Evolutionary conservation across 305 asterid species (phyloP).

Genomic region (Withania somnifera): DNA sequence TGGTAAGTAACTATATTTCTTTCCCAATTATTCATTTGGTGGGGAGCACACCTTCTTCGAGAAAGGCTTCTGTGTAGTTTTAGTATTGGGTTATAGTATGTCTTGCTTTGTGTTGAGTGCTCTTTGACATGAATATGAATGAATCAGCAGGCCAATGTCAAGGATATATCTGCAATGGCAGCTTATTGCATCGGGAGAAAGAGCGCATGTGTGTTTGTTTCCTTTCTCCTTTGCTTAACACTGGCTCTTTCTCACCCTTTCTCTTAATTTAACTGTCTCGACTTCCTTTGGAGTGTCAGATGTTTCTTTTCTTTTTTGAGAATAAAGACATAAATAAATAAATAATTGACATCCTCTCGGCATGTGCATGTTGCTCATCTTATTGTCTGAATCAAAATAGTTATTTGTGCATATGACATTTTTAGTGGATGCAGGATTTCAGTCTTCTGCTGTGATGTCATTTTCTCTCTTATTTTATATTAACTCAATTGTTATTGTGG

Average conservation of each 20-base stretch:
- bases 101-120: conserved; percentile 36
- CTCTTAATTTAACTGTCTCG: conserved; percentile 33
- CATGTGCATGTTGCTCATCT: neutral
- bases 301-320: conserved; percentile 1
- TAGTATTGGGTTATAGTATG: conserved; percentile 39
- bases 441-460: neutral
- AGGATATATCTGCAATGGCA: conserved; percentile 97
- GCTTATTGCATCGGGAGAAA: conserved; percentile 93
- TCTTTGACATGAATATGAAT: conserved; percentile 82
- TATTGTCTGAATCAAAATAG: neutral
- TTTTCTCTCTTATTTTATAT: neutral
- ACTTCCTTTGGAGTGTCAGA: conserved; percentile 23
- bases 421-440: neutral
- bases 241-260: conserved; percentile 86
- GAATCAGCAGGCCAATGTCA: conserved; percentile 99
- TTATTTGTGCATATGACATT: neutral
- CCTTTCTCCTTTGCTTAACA: conserved; percentile 86
- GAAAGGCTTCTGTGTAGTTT: neutral
- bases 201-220: conserved; percentile 98
- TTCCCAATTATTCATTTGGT: conserved; percentile 10
- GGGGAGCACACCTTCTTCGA: conserved; percentile 10
- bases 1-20: conserved; percentile 56
- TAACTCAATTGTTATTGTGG: neutral
- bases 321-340: too few relatives aligned
- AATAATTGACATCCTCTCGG: neutral